These are phyloP conservation scores for Aspergillus ustus DNA, from an alignment of 2,329 filamentous ascomycete genomes.

Conservation along the genomic window DNA sequence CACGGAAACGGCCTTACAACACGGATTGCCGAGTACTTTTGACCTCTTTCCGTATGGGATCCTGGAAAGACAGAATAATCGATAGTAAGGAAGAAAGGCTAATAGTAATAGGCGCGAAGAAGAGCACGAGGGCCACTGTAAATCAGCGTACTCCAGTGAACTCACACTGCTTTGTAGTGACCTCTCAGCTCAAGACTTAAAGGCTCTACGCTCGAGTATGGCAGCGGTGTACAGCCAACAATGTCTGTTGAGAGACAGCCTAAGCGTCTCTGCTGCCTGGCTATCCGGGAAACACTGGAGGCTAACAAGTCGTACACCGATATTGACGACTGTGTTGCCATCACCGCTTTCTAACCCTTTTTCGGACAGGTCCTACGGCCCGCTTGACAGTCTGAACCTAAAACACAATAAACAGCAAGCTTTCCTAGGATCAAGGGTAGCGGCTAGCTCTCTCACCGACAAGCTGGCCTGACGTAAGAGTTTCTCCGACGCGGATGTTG, in stretches of 20 bases:
- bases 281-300: not conserved
- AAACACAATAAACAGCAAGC: slow-evolving; percentile 7
- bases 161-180: not conserved
- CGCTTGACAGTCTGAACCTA: not conserved
- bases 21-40: not conserved
- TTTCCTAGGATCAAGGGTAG: not conserved
- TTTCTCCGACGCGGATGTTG: not conserved
- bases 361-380: slow-evolving; percentile 13
- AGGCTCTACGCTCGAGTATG: not conserved
- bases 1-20: not conserved
- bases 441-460: slow-evolving; percentile 10
- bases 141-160: not conserved
- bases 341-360: slow-evolving; percentile 13
- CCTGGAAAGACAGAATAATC: not conserved
- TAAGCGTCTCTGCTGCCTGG: not conserved
- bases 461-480: slow-evolving; percentile 8
- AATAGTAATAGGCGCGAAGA: not conserved
- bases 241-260: not conserved
- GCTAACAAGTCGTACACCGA: slow-evolving; percentile 1
- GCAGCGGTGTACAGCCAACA: not conserved
- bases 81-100: not conserved
- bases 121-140: not conserved
- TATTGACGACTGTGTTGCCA: not conserved
- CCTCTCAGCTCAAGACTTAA: not conserved
- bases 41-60: not conserved